Evolutionary conservation across 257 asterid species (phyloP).

Genomic region (Handroanthus guayacan): DNA sequence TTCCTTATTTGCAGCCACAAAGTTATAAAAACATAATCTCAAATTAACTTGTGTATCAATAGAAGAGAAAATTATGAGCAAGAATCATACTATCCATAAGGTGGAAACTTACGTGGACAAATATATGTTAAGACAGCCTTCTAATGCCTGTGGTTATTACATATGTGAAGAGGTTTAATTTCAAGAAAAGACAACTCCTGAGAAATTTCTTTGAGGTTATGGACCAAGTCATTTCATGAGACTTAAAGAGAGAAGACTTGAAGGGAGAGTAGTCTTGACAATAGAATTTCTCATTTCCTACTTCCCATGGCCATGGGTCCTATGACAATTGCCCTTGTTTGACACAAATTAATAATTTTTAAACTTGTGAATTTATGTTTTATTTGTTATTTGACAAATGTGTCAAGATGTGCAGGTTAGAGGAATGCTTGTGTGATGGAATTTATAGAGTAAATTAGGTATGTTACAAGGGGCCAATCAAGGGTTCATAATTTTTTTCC

Average conservation of each 20-base stretch:
- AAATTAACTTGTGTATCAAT: neutral
- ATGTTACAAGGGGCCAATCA: too few relatives aligned
- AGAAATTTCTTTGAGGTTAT: neutral
- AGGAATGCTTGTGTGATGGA: too few relatives aligned
- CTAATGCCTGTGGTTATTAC: neutral
- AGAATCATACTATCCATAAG: neutral
- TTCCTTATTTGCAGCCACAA: conserved; percentile 9
- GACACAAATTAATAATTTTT: too few relatives aligned
- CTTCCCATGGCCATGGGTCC: neutral
- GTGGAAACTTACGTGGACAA: neutral
- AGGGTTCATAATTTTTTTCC: too few relatives aligned
- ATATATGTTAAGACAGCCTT: neutral
- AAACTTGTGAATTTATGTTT: too few relatives aligned
- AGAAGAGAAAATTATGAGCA: neutral
- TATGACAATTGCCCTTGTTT: too few relatives aligned
- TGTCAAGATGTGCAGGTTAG: too few relatives aligned
- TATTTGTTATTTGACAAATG: too few relatives aligned
- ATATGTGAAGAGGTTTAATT: neutral
- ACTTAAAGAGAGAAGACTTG: conserved; percentile 31
- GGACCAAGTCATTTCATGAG: conserved; percentile 15
- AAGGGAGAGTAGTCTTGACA: conserved; percentile 28
- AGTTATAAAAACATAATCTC: conserved; percentile 6
- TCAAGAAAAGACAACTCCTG: conserved; percentile 30
- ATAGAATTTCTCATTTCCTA: neutral
- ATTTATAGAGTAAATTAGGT: too few relatives aligned